phyloP scores from a whole-genome alignment of 1,284 basidiomycete species.

The Volvariella volvacea region DNA sequence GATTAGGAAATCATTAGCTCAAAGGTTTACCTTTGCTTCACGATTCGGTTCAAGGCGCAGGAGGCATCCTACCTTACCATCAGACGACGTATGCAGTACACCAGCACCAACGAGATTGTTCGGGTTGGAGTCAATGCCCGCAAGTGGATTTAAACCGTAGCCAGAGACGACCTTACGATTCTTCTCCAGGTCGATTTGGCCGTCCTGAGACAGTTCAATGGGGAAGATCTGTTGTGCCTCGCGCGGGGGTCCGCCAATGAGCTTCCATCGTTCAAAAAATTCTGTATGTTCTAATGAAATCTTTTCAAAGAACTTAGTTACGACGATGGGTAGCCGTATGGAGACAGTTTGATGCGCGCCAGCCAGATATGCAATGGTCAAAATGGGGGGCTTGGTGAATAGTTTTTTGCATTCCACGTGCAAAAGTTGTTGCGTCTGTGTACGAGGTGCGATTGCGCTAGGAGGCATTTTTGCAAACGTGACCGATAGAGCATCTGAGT shows the following conservation, averaged over 20 bases:
- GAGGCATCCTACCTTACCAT: slow-evolving; percentile 94
- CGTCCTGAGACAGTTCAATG: slow-evolving; percentile 59
- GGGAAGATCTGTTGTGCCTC: slow-evolving; percentile 90
- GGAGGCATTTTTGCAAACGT: slow-evolving; percentile 88
- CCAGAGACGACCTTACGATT: slow-evolving; percentile 77
- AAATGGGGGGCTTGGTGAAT: slow-evolving; percentile 75
- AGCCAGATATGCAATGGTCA: slow-evolving; percentile 88
- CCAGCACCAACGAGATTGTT: slow-evolving; percentile 88
- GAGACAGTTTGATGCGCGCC: slow-evolving; percentile 86
- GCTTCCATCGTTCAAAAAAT: slow-evolving; percentile 98
- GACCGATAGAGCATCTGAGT: slow-evolving; percentile 70
- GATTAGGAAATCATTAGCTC: slow-evolving; percentile 2
- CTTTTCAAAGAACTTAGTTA: slow-evolving; percentile 92
- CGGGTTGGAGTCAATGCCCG: slow-evolving; percentile 82
- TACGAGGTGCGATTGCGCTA: slow-evolving; percentile 70
- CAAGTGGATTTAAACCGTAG: slow-evolving; percentile 69
- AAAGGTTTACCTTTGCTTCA: slow-evolving; percentile 82
- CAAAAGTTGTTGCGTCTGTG: slow-evolving; percentile 89
- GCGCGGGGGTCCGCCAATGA: slow-evolving; percentile 90
- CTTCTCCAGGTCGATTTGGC: slow-evolving; percentile 69
- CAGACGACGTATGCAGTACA: slow-evolving; percentile 80
- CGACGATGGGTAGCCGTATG: slow-evolving; percentile 78
- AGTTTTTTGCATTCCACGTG: slow-evolving; percentile 91
- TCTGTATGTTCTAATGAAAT: slow-evolving; percentile 78
- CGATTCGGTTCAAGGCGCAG: slow-evolving; percentile 91